Evolutionary conservation across 345 rosid species (phyloP), one percentile per base, ranked within the genome.

Genomic region (Trapa incisa): DNA sequence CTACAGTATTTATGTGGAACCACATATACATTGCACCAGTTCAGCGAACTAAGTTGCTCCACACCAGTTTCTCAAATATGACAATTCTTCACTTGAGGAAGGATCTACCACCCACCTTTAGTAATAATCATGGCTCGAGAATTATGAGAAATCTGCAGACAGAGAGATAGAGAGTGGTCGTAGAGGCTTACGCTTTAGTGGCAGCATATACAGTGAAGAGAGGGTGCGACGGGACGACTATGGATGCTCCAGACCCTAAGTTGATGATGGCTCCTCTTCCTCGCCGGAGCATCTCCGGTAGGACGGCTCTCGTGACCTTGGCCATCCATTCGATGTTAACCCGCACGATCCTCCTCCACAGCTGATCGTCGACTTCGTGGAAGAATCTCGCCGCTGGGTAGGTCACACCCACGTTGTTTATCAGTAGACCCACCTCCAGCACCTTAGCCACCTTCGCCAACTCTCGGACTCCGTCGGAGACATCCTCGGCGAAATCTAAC

Each of bases 191-290:
- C 99, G 89, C 89, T 89, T 94, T 94, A 15, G 99, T 86, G 35
- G 99, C 96, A 37, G 89, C 97, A 68, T 94, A 94, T 57, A 91
- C 71, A 36, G 99, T 75, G 74, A 69, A 91, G 70, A 91, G 96
- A 77, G 97, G 97, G 84, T 94, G 96, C 4, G 97, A 88, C 72
- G 99, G 97, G n/a, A 94, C 87, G 37, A 87, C 95, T 71, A 76
- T 75, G 65, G 85, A 76, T 8, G 99, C 92, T 2, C 92, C 99
- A 2, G 99, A 94, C 14, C 99, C 89, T 41, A 91, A 77, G 67
- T 87, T 91, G 33, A 94, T 84, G 42, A 94, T 77, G 32, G 96
- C 95, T 37, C 97, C 99, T 68, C 81, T 82, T 61, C 75, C 83
- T 74, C 99, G 78, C 15, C 47, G 47, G 16, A 91, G 53, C 99